Evolutionary conservation across 1,284 basidiomycete genomes (phyloP).

Genomic region (Malassezia psittaci): DNA sequence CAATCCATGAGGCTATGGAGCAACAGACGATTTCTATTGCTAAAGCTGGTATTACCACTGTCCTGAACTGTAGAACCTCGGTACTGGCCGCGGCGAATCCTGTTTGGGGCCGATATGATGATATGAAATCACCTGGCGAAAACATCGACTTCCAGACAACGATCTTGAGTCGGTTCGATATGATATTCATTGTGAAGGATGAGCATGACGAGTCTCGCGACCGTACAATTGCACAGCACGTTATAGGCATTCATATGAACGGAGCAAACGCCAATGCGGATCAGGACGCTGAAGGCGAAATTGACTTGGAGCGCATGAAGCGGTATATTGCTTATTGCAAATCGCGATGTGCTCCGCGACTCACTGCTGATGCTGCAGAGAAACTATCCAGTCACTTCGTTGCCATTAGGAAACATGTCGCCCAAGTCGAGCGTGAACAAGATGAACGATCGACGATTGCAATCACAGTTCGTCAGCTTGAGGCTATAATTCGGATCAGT

Average conservation of each 20-base stretch:
- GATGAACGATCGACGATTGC: conserved; percentile 96
- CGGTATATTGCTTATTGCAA: conserved; percentile 93
- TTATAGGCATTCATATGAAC: conserved; percentile 99
- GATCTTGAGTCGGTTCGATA: conserved; percentile 94
- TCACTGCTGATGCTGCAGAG: conserved; percentile 86
- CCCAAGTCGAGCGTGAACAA: conserved; percentile 90
- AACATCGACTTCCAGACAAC: conserved; percentile 99
- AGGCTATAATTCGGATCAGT: conserved; percentile 96
- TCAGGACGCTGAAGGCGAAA: conserved; percentile 62
- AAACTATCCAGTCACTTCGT: conserved; percentile 98
- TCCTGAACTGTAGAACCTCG: conserved; percentile 88
- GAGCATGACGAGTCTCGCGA: conserved; percentile 93
- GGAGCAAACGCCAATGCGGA: conserved; percentile 61
- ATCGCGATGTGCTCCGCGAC: conserved; percentile 84
- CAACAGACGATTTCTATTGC: conserved; percentile 99
- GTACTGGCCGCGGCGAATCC: conserved; percentile 97
- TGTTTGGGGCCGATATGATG: conserved; percentile 95
- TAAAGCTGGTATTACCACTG: conserved; percentile 97
- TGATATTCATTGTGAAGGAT: conserved; percentile 99
- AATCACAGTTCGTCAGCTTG: conserved; percentile 94
- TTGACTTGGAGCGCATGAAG: conserved; percentile 97
- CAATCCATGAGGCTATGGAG: conserved; percentile 99
- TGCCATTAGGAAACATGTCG: conserved; percentile 80
- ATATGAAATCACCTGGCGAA: conserved; percentile 91
- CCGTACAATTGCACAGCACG: conserved; percentile 86